A percentile compares a stretch with the other conserved stretches of the same genome.
Conservation (phyloP, 352 stramenopile species). For the Phytophthora sp. region DNA sequence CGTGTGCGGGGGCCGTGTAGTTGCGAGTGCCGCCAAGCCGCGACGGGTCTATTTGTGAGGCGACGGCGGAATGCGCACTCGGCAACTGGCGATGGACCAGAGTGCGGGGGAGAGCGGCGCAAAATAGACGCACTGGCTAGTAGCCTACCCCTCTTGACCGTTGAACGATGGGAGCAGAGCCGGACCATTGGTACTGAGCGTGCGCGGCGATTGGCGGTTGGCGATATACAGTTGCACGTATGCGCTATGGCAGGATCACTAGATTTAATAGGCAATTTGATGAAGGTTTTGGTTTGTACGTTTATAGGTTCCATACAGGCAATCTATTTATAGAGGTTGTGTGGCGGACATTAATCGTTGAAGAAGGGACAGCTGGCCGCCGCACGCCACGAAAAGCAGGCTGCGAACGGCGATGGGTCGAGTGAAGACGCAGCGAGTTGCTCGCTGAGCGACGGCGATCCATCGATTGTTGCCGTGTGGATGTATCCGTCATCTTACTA, state of each 20-base stretch:
- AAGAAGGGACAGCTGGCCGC: constrained; percentile 4
- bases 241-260: not conserved
- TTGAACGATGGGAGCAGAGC: not conserved
- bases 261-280: not conserved
- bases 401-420: not conserved
- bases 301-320: not conserved
- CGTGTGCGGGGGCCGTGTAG: no score
- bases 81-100: constrained; percentile 10
- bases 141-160: constrained; percentile 6
- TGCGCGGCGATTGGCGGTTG: constrained; percentile 8
- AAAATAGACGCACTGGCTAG: constrained; percentile 32
- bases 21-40: constrained; percentile 3
- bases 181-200: not conserved
- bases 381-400: constrained; percentile 14
- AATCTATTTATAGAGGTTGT: not conserved
- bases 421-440: not conserved
- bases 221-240: not conserved
- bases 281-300: not conserved
- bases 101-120: constrained; percentile 20
- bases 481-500: no score
- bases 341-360: not conserved
- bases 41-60: constrained; percentile 28
- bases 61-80: constrained; percentile 8
- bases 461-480: no score
- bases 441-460: no score